A percentile compares a stretch with the other conserved stretches of the same genome.
phyloP scores from a whole-genome alignment of 768 basidiomycete species.

The Russula earlei region DNA sequence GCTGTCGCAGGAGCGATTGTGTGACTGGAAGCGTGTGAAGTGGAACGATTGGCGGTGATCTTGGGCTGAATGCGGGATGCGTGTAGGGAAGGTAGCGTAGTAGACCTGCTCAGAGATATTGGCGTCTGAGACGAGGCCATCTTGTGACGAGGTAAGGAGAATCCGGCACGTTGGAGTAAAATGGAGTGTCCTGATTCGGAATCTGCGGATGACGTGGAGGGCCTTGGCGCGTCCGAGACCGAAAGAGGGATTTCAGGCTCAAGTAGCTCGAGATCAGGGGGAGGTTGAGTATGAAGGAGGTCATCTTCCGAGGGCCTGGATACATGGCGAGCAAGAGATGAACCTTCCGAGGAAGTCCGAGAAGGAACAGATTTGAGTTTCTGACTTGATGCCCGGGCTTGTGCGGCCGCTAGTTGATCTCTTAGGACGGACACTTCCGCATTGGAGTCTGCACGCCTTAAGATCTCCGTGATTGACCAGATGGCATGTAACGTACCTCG shows the following conservation, averaged over 20 bases:
- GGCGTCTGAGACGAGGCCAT: conserved; percentile 35
- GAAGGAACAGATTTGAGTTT: conserved; percentile 18
- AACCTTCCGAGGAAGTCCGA: conserved; percentile 26
- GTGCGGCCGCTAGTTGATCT: conserved; percentile 51
- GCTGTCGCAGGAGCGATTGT: conserved; percentile 30
- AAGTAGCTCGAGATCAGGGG: conserved; percentile 49
- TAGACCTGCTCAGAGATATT: conserved; percentile 43
- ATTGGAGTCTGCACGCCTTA: conserved; percentile 53
- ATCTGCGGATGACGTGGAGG: conserved; percentile 16
- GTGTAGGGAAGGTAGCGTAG: conserved; percentile 42
- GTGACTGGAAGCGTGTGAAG: conserved; percentile 23
- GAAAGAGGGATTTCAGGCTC: conserved; percentile 28
- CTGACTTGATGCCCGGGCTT: conserved; percentile 25
- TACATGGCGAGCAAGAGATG: conserved; percentile 22
- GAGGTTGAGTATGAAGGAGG: conserved; percentile 48
- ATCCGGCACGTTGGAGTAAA: conserved; percentile 43
- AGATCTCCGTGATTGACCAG: not conserved
- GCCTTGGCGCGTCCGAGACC: conserved; percentile 8
- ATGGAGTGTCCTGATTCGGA: conserved; percentile 34
- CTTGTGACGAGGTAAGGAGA: conserved; percentile 32
- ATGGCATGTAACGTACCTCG: conserved; percentile 48
- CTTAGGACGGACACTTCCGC: conserved; percentile 77
- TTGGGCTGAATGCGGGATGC: conserved; percentile 38
- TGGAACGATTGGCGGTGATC: conserved; percentile 29
- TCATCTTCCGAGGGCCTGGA: conserved; percentile 42